phyloP scores from a whole-genome alignment of 108 stramenopile genomes.

The Chaetoceros tenuissimus region DNA sequence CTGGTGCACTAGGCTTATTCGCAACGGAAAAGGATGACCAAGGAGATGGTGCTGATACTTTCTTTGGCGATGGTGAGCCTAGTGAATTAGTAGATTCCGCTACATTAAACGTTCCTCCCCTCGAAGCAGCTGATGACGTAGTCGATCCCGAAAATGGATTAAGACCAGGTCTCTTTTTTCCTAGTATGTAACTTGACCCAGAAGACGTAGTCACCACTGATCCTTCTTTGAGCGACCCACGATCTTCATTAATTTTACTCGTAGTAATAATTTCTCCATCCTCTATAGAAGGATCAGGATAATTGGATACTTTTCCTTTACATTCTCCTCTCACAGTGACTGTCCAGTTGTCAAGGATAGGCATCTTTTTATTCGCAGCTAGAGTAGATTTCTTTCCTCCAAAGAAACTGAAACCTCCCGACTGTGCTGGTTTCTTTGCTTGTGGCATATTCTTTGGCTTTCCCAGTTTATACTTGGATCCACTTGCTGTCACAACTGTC shows the following conservation, averaged over 20 bases:
- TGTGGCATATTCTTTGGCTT: not conserved
- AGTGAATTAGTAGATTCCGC: slow-evolving; percentile 5
- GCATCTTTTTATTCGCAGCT: slow-evolving; percentile 6
- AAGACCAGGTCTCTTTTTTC: slow-evolving; percentile 6
- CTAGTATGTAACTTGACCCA: slow-evolving; percentile 70
- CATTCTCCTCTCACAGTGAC: slow-evolving; percentile 47
- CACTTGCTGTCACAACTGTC: slow-evolving; percentile 31
- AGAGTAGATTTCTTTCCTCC: not conserved
- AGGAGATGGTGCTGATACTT: not conserved
- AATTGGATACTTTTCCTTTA: slow-evolving; percentile 53
- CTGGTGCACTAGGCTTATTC: not conserved
- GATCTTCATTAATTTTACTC: slow-evolving; percentile 39
- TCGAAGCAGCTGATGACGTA: not conserved
- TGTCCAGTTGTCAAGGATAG: slow-evolving; percentile 65
- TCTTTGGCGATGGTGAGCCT: not conserved
- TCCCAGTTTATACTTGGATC: slow-evolving; percentile 40
- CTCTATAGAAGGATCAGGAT: slow-evolving; percentile 40
- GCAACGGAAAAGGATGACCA: not conserved
- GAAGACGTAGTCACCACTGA: slow-evolving; percentile 51
- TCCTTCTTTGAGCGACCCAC: slow-evolving; percentile 22
- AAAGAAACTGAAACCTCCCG: slow-evolving; percentile 1
- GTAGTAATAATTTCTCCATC: slow-evolving; percentile 78
- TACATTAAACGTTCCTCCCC: slow-evolving; percentile 11
- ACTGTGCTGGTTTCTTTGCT: not conserved
- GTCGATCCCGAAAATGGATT: slow-evolving; percentile 4